Conservation (phyloP, 148 eudicot genomes). For the Rhododendron vialii region DNA sequence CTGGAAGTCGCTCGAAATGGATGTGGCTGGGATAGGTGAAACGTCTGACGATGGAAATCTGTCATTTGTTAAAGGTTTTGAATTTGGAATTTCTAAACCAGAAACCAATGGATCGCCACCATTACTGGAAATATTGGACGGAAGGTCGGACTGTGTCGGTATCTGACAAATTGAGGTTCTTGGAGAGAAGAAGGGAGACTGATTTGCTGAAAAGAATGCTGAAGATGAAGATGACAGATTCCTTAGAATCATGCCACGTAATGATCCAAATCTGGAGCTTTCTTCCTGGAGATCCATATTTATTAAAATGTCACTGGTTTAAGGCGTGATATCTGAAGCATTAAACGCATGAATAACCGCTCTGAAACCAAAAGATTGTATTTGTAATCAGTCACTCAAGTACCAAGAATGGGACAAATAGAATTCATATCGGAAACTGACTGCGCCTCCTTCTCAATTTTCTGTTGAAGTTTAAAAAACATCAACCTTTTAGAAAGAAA, state of each 20-base stretch:
- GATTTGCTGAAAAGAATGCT: constrained; percentile 83
- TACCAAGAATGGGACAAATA: background rate
- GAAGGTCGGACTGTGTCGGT: constrained; percentile 33
- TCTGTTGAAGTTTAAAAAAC: background rate
- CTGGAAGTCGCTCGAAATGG: constrained; percentile 45
- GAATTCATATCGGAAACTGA: background rate
- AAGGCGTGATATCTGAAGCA: constrained; percentile 30
- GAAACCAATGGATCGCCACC: background rate
- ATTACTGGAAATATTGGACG: constrained; percentile 19
- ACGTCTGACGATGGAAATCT: constrained; percentile 28
- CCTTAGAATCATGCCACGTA: constrained; percentile 49
- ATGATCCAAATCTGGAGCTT: constrained; percentile 60
- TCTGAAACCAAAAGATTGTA: constrained; percentile 32
- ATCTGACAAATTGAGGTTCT: constrained; percentile 55
- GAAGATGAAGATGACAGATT: constrained; percentile 93
- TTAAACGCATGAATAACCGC: constrained; percentile 21
- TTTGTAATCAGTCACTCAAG: constrained; percentile 9
- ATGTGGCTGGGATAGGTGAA: constrained; percentile 31
- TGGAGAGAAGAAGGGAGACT: constrained; percentile 91
- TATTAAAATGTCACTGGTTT: constrained; percentile 6
- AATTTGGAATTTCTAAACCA: constrained; percentile 13
- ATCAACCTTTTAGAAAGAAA: background rate
- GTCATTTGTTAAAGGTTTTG: constrained; percentile 32
- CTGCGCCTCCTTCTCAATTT: background rate
- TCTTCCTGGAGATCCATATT: constrained; percentile 84